Evolutionary conservation across 2,329 filamentous ascomycete genomes (phyloP), one percentile per base, ranked within the genome.

Genomic region (Didymosphaeria variabile): DNA sequence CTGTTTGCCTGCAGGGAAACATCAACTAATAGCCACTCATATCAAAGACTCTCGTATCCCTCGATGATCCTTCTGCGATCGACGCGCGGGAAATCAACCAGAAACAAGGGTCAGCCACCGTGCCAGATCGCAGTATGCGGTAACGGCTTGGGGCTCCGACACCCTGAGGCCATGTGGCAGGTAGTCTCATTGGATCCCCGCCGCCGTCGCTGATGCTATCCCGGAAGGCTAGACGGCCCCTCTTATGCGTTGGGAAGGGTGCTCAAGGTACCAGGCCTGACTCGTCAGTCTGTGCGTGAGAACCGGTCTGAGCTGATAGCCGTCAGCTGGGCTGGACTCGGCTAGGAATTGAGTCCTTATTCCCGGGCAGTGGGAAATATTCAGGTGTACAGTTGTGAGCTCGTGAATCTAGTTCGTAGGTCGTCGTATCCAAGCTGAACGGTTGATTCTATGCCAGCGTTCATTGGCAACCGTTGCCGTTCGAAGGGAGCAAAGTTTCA

Each of bases 401-500:
- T 59, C 57, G 32, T 53, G 23, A 36, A 58, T 52, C 56, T 53
- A 53, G 47, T 36, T 47, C 46, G 46, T 62, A 29, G 44, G 49
- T 51, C 49, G 29, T 52, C 49, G 49, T 55, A 46, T 60, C 60
- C 55, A 56, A 45, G 29, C 45, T 59, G 56, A 34, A 45, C 17
- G 47, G 46, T 46, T n/a, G 31, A 13, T 31, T n/a, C 8, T n/a
- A 23, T 54, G 10, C 26, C 40, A 53, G 56, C 47, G 36, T 19
- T 44, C 26, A 23, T n/a, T 26, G n/a, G 29, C 29, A 17, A 31
- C 47, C 26, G 38, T 8, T 44, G 38, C 29, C 49, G 32, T 34
- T 23, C 38, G 38, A 61, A 60, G 58, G 55, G 55, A 49, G n/a
- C 51, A 64, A 61, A 61, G 58, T 57, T 58, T 58, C 59, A 62